Evolutionary conservation across 1,284 basidiomycete genomes (phyloP), one percentile per base, ranked within the genome.

Genomic region (Malassezia pachydermatis): DNA sequence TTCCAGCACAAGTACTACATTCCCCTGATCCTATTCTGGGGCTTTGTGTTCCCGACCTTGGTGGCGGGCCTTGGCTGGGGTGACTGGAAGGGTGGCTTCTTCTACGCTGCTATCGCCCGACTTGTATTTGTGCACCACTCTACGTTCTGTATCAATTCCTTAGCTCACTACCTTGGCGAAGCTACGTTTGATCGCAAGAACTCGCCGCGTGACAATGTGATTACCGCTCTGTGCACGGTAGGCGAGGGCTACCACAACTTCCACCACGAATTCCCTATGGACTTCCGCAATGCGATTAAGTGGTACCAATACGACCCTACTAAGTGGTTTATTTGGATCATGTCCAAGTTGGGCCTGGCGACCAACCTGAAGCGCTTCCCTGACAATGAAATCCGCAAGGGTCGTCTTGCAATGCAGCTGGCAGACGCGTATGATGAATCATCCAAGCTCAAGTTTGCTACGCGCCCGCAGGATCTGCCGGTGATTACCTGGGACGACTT

Each of bases 191-290:
- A 70, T 56, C 63, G 63, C 55, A 68, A 68, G 57, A 63, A 66
- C 55, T 62, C 65, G n/a, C 67, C 67, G 23, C 65, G 67, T 37
- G 67, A 70, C 57, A 64, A 70, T 57, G 58, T 67, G 39, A 57
- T 70, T 46, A 70, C 67, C 34, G 67, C 67, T 10, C 51, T 70
- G 14, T 66, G 65, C 39, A 70, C 67, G 29, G 60, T 70, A 24
- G 67, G 67, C 13, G 67, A 70, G 50, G 67, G 67, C 17, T 70
- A 70, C 58, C 67, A 70, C 62, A 70, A 70, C 55, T 70, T 68
- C 62, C 67, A 70, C 59, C 67, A 70, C 55, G 65, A 70, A 47
- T 70, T 70, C 62, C 67, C 67, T 27, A 68, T 70, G 65, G 67
- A 70, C 57, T 68, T 63, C 59, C 60, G 67, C 16, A 70, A 70